phyloP scores from a whole-genome alignment of 768 basidiomycete species.

The Rubroboletus satanas region DNA sequence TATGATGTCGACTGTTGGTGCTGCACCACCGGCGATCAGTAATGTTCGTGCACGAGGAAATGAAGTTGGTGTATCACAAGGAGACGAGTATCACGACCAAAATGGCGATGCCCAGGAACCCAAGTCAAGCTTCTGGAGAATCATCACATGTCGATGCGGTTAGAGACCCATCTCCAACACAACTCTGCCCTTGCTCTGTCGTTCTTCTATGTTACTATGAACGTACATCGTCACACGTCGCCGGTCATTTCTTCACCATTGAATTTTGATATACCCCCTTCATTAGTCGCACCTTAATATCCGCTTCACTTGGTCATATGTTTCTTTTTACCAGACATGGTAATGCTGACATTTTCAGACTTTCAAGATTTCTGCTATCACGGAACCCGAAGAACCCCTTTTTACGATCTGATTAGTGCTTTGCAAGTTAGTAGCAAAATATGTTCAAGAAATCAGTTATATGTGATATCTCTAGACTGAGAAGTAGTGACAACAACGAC shows the following conservation, averaged over 20 bases:
- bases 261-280: constrained; percentile 35
- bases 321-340: constrained; percentile 28
- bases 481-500: neutral
- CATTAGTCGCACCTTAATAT: constrained; percentile 36
- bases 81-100: constrained; percentile 55
- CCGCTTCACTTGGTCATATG: constrained; percentile 34
- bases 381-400: constrained; percentile 17
- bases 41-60: constrained; percentile 68
- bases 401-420: constrained; percentile 33
- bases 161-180: constrained; percentile 26
- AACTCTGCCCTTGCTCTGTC: constrained; percentile 18
- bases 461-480: neutral
- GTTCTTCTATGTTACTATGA: constrained; percentile 23
- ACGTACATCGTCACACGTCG: constrained; percentile 27
- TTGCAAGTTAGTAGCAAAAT: constrained; percentile 25
- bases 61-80: constrained; percentile 62
- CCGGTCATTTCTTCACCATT: constrained; percentile 36
- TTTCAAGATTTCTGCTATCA: constrained; percentile 23
- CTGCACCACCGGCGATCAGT: constrained; percentile 69
- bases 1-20: constrained; percentile 69
- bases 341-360: constrained; percentile 27
- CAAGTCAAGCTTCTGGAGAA: constrained; percentile 56
- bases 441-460: constrained; percentile 14
- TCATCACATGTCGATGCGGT: constrained; percentile 79
- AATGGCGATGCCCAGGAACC: constrained; percentile 50